Evolutionary conservation across 1,284 basidiomycete species (phyloP).

Genomic region (Cerrena zonata): DNA sequence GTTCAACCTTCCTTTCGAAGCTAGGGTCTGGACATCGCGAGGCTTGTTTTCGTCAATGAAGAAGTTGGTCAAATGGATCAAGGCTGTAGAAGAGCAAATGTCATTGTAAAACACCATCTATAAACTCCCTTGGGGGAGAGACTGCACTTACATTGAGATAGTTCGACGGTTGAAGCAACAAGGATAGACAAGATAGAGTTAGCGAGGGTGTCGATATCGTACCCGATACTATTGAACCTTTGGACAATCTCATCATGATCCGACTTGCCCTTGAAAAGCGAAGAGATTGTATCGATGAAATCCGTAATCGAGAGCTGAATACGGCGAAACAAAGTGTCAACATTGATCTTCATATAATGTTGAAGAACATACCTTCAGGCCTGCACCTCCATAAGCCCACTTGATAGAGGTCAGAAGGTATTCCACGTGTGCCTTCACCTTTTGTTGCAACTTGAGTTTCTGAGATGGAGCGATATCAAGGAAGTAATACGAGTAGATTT

Average conservation of each 20-base stretch:
- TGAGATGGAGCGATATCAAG: constrained; percentile 59
- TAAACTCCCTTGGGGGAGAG: neutral
- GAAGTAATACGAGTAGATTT: constrained; percentile 71
- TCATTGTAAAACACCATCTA: constrained; percentile 2
- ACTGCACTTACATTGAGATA: constrained; percentile 59
- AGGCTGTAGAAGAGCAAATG: constrained; percentile 25
- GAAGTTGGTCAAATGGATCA: constrained; percentile 51
- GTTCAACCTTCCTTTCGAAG: constrained; percentile 32
- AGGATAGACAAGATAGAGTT: constrained; percentile 69
- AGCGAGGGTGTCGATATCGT: constrained; percentile 52
- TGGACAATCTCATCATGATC: constrained; percentile 49
- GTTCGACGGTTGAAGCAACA: constrained; percentile 60
- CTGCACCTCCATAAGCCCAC: no score
- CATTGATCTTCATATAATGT: no score
- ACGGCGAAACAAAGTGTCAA: no score
- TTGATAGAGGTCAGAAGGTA: constrained; percentile 56
- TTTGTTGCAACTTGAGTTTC: constrained; percentile 47
- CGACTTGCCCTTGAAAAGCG: constrained; percentile 44
- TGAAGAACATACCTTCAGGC: no score
- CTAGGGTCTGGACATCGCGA: constrained; percentile 29
- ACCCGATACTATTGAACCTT: constrained; percentile 49
- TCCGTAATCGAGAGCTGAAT: constrained; percentile 45
- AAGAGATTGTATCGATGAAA: constrained; percentile 40
- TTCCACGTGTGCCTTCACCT: constrained; percentile 45
- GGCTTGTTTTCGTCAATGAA: constrained; percentile 47